Percentiles rank a stretch among this genome's conserved stretches.
These are phyloP conservation scores for Phytophthora cactorum DNA, from an alignment of 352 stramenopile genomes.

Conservation along the genomic window DNA sequence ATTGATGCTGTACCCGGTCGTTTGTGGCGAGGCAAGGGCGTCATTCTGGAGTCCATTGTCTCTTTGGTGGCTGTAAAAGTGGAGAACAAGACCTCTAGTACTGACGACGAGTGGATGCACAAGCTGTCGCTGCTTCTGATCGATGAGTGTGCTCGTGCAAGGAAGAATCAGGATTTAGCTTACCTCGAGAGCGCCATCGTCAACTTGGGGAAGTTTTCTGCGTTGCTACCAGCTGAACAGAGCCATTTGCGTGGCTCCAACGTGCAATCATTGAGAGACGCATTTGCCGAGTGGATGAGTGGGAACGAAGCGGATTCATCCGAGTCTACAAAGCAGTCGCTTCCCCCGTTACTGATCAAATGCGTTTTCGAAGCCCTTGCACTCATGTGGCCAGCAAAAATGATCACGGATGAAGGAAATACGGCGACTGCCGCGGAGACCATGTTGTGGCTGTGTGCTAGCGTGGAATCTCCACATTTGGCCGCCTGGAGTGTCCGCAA, in stretches of 20 bases:
- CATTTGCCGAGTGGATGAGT: conserved; percentile 49
- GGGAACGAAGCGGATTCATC: conserved; percentile 13
- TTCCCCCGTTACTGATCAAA: conserved; percentile 77
- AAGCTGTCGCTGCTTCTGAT: conserved; percentile 50
- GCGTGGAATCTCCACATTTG: conserved; percentile 41
- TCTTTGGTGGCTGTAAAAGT: conserved; percentile 46
- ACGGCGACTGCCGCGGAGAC: conserved; percentile 29
- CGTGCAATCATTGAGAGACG: conserved; percentile 40
- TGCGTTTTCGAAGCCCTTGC: conserved; percentile 73
- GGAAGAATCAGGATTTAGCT: conserved; percentile 64
- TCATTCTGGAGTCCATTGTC: conserved; percentile 75
- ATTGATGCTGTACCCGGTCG: conserved; percentile 63
- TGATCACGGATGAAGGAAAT: background rate
- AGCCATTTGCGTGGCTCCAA: conserved; percentile 42
- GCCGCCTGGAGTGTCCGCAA: conserved; percentile 76
- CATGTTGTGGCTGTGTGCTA: conserved; percentile 60
- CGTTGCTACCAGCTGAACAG: conserved; percentile 34
- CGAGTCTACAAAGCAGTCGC: conserved; percentile 7
- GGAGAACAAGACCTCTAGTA: conserved; percentile 5
- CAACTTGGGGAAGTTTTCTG: conserved; percentile 57
- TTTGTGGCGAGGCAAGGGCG: conserved; percentile 80
- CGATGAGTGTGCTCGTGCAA: conserved; percentile 68
- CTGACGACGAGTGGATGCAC: conserved; percentile 24
- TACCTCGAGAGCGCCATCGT: conserved; percentile 76
- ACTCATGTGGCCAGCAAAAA: conserved; percentile 48